Evolutionary conservation across 352 stramenopile species (phyloP), one percentile per base, ranked within the genome.

Genomic region (Globisporangium middletonii): DNA sequence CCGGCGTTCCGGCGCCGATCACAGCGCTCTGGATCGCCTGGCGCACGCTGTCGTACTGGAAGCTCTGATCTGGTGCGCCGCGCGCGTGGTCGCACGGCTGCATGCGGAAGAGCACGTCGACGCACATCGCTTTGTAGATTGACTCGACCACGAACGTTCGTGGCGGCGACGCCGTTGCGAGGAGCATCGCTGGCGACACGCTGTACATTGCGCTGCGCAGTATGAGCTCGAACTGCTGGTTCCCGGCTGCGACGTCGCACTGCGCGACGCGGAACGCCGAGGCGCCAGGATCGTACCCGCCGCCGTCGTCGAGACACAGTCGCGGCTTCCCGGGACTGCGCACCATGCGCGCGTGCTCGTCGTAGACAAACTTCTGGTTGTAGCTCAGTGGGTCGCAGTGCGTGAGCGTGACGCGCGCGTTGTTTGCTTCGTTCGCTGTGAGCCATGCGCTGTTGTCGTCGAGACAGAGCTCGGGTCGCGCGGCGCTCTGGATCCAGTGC

Each of bases 161-260:
- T 18, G 44, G 50, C 13, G 48, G 18, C 15, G 15, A n/a, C 19
- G 30, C 27, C n/a, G n/a, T 28, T 3, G 57, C 33, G 23, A 55
- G 30, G 4, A 55, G 5, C 26, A 33, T 13, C 30, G 35, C 3
- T 18, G 33, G 27, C 4, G 49, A 33, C 15, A 53, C 15, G 46
- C 54, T 59, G 19, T 52, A 38, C 12, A 51, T 13, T 26, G 38
- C 16, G 19, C 13, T 51, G 15, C 37, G 19, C 8, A 42, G 41
- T 8, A 57, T 6, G 50, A 57, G 43, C 43, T 55, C 41, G 50
- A 63, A 63, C 42, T 63, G 57, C 30, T 63, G 57, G 35, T 53
- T 45, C 27, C 57, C 57, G 0, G 30, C 49, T 0, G 8, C 19
- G 15, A 63, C 4, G 23, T 47, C 57, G 33, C 57, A 63, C 33